A percentile compares a stretch with the other conserved stretches of the same genome.
These are phyloP conservation scores for Fragilariopsis cylindrus DNA, from an alignment of 108 stramenopile genomes.

Conservation along the genomic window DNA sequence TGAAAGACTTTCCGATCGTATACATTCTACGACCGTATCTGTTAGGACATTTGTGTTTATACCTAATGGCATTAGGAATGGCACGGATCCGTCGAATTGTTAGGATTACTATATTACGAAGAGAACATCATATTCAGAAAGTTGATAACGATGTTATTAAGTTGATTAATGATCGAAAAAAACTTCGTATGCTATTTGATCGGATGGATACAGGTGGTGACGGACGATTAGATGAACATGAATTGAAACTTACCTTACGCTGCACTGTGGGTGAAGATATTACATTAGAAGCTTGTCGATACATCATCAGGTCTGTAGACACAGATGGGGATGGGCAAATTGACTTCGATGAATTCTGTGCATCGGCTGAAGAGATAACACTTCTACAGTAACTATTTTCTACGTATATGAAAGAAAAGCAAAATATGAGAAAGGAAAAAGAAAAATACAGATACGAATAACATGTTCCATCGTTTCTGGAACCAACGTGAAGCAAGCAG, in stretches of 20 bases:
- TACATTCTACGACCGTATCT: constrained; percentile 16
- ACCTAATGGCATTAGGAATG: constrained; percentile 7
- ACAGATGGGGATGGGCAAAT: constrained; percentile 4
- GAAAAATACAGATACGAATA: too few relatives aligned
- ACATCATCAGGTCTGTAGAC: constrained; percentile 11
- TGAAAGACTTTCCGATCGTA: constrained; percentile 6
- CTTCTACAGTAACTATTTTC: neutral
- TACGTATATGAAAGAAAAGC: too few relatives aligned
- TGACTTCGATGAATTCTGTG: constrained; percentile 14
- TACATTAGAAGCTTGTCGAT: neutral
- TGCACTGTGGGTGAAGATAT: constrained; percentile 1
- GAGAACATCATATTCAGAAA: constrained; percentile 1
- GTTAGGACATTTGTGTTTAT: constrained; percentile 12
- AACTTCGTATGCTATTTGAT: constrained; percentile 33
- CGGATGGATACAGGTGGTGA: constrained; percentile 39
- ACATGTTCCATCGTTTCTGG: too few relatives aligned
- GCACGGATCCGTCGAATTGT: neutral
- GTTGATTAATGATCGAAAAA: neutral
- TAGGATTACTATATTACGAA: constrained; percentile 4
- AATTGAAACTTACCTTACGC: constrained; percentile 37
- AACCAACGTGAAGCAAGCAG: too few relatives aligned
- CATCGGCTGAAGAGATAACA: neutral
- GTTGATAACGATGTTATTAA: neutral
- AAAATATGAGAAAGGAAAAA: too few relatives aligned
- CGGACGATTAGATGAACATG: constrained; percentile 34